Evolutionary conservation across 176 grass and related monocot genomes (phyloP).

Genomic region (Zea luxurians): DNA sequence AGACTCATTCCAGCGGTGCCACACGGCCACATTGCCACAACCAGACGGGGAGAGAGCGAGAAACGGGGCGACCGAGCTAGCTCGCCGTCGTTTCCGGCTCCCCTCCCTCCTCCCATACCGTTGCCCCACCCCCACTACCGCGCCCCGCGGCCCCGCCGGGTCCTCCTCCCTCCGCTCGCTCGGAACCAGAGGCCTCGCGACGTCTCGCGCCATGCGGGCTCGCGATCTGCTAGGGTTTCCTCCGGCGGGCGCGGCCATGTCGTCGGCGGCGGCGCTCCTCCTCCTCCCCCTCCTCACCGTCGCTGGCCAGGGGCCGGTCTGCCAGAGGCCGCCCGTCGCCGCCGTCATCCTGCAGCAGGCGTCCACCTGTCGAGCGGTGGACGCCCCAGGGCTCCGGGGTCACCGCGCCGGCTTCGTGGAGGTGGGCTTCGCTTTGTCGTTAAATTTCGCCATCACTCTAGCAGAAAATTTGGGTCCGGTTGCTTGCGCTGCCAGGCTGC

Average conservation of each 20-base stretch:
- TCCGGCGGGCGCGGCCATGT: constrained; percentile 14
- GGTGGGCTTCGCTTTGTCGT: constrained; percentile 7
- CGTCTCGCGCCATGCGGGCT: not conserved
- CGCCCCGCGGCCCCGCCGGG: not conserved
- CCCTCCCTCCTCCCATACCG: not conserved
- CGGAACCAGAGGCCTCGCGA: not conserved
- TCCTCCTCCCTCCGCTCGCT: not conserved
- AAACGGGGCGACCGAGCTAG: constrained; percentile 4
- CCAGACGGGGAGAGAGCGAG: not conserved
- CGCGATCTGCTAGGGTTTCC: constrained; percentile 24
- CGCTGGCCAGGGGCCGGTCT: constrained; percentile 31
- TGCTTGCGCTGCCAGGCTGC: not conserved
- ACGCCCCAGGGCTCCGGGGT: not conserved
- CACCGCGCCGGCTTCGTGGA: constrained; percentile 36
- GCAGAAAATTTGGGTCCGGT: not conserved
- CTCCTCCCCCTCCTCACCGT: constrained; percentile 37
- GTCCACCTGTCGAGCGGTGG: constrained; percentile 6
- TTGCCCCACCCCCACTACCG: not conserved
- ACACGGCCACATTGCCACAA: not conserved
- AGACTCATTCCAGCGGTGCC: too few relatives aligned
- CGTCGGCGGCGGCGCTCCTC: constrained; percentile 30
- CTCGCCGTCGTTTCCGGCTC: constrained; percentile 20
- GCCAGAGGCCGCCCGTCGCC: constrained; percentile 27
- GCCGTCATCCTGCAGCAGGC: constrained; percentile 20
- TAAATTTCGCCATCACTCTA: not conserved